These are phyloP conservation scores for Solanum sitiens DNA, from an alignment of 257 asterid species.

Conservation along the genomic window DNA sequence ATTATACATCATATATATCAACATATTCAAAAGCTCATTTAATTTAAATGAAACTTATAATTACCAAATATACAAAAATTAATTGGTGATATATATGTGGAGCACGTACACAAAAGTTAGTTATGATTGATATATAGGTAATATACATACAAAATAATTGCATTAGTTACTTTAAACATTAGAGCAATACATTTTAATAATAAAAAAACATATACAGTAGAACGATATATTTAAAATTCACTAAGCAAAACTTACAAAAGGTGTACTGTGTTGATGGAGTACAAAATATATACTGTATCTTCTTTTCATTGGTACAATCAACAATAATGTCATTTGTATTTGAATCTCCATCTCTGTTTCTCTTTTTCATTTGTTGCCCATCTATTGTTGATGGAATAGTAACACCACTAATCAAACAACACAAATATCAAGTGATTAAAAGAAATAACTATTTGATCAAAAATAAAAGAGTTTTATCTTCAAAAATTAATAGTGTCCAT, in stretches of 20 bases:
- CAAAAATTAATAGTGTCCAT: too few relatives aligned
- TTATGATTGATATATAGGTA: background rate
- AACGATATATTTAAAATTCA: background rate
- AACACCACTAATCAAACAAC: too few relatives aligned
- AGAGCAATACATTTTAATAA: background rate
- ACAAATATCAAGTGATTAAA: too few relatives aligned
- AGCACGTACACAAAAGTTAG: background rate
- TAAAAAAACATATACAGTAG: background rate
- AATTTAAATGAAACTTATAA: background rate
- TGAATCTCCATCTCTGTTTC: background rate
- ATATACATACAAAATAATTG: background rate
- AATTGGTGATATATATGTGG: background rate
- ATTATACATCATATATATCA: background rate
- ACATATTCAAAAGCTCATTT: background rate
- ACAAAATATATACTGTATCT: too few relatives aligned
- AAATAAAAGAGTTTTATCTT: too few relatives aligned
- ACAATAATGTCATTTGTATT: background rate
- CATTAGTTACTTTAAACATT: background rate
- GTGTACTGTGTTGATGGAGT: too few relatives aligned
- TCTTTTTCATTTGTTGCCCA: background rate
- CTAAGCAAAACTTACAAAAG: background rate
- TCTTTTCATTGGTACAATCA: background rate
- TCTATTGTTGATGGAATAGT: too few relatives aligned
- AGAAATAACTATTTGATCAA: too few relatives aligned
- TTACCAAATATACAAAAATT: background rate